Evolutionary conservation across 164 flowering plant species (phyloP), one percentile per base, ranked within the genome.

Genomic region (Nymphaea thermarum): DNA sequence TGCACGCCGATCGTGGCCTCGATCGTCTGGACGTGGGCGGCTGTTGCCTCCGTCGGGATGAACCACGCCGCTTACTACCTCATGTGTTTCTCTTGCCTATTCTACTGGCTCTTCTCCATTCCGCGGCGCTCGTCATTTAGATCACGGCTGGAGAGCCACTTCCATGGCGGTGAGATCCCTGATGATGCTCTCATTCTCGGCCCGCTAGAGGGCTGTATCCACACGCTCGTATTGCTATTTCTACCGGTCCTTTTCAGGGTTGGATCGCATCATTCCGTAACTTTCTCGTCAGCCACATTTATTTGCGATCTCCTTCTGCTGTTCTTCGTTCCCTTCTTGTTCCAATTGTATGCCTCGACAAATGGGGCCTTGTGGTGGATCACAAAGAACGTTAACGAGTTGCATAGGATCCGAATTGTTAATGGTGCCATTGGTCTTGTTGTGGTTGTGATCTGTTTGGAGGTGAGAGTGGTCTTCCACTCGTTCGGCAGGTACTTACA

Each of bases 311-410:
- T 87, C 71, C 75, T 91, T 43, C 86, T 94, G 11, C 87, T 94
- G 10, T 88, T 94, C 81, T 94, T 89, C 73, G 69, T 91, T 18
- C 99, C 99, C 0, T 94, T 94, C 71, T 64, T 91, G 77, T 86
- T 94, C 73, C 85, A 78, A 70, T 83, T 94, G 12, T 94, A 91
- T 68, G 94, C 96, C 1, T 91, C 97, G 0, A 88, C 95, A 0
- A 80, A 86, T 66, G 96, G 95, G 2, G 91, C 95, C 0, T 79
- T 91, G 47, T 90, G 93, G 91, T 94, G 99, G 99, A 78, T 94
- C 44, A 83, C 90, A 8, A 87, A 82, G 82, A 80, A 82, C 65
- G 60, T 76, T 0, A 64, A 66, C 43, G 83, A 86, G 74, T 43
- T 91, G 68, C 89, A 81, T n/a, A 78, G 85, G 64, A 90, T 94